Evolutionary conservation across 768 basidiomycete genomes (phyloP), one percentile per base, ranked within the genome.

Genomic region (Gloeostereum incarnatum): DNA sequence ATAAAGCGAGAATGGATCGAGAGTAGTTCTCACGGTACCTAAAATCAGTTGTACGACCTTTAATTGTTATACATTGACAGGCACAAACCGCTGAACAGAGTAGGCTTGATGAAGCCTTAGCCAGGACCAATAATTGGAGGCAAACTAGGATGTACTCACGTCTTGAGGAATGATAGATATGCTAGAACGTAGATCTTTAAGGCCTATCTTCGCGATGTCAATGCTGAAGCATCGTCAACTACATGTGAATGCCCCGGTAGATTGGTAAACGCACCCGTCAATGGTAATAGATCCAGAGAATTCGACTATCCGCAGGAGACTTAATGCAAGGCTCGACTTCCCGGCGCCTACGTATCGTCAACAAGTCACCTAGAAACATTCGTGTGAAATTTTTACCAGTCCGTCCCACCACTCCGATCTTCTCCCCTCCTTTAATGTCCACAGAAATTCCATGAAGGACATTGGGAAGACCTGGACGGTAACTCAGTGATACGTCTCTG

Each of bases 341-440:
- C 75, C 77, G 0, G 75, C 74, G 1, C 78, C 81, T 27, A 54
- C 30, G 18, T 11, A 6, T 13, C 18, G 24, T 10, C 25, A 10
- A 10, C 6, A 17, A 16, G n/a, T 36, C 1, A 38, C 24, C 7
- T 16, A 14, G 38, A 40, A 22, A 11, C 27, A 11, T 17, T 33
- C 41, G 7, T 25, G 6, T 18, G 22, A 22, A 21, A 13, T 4
- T 24, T 26, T 8, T 36, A 22, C 32, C 35, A 5, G 33, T 65
- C 52, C 77, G 53, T 35, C 83, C 83, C 6, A 88, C 82, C 25
- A 88, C 73, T 10, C 83, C 85, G 39, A 88, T 76, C 61, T 85
- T 84, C 57, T 89, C 82, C 1, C 79, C 78, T 0, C 71, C 71
- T 2, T 61, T 56, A 31, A 88, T 70, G n/a, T 58, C 58, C 47